Evolutionary conservation across 192 early-diverging fungal genomes (phyloP).

Genomic region (Backusella luteola): DNA sequence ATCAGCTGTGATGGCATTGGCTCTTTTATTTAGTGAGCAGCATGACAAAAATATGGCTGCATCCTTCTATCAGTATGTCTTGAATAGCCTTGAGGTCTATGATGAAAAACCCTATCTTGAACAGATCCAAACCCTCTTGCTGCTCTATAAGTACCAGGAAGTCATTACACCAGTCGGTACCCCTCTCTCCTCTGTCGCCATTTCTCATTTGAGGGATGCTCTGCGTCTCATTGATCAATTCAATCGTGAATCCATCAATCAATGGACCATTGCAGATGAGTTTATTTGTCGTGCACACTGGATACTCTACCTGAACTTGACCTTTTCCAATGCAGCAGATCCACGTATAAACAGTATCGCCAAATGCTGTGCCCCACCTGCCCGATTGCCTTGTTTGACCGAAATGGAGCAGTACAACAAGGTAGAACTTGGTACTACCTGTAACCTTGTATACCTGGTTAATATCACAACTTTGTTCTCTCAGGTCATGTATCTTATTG

Average conservation of each 20-base stretch:
- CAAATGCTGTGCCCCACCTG: neutral
- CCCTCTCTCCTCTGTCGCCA: neutral
- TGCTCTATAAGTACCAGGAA: slow-evolving; percentile 19
- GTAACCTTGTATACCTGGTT: neutral
- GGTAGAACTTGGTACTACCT: neutral
- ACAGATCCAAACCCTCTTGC: slow-evolving; percentile 2
- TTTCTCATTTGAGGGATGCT: neutral
- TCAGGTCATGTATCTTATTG: neutral
- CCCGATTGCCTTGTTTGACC: neutral
- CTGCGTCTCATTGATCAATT: neutral
- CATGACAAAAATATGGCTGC: neutral
- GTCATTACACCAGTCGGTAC: slow-evolving; percentile 10
- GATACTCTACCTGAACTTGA: slow-evolving; percentile 9
- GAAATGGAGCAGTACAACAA: slow-evolving; percentile 6
- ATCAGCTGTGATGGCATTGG: neutral
- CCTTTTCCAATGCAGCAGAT: neutral
- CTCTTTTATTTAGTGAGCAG: neutral
- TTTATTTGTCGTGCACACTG: slow-evolving; percentile 8
- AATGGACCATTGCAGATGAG: neutral
- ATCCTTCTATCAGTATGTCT: slow-evolving; percentile 6
- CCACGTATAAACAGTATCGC: neutral
- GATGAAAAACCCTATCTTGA: neutral
- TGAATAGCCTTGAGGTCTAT: neutral
- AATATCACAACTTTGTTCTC: slow-evolving; percentile 5
- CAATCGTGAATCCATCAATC: neutral